These are phyloP conservation scores for Aspergillus texensis DNA, from an alignment of 2,329 filamentous ascomycete species.

Conservation along the genomic window DNA sequence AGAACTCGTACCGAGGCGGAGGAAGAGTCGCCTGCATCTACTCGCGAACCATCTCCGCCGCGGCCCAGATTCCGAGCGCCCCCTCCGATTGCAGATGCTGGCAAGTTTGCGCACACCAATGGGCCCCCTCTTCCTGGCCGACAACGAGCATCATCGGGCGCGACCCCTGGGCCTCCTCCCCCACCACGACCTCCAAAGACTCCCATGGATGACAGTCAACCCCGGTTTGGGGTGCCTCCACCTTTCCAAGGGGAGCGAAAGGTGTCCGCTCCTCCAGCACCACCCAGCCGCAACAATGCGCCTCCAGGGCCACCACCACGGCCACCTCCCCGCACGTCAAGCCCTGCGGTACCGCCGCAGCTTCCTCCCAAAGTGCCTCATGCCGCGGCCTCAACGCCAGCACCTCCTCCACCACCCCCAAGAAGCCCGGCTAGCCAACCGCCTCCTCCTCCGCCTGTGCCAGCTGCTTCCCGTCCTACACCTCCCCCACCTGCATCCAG, in stretches of 20 bases:
- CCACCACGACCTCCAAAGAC: conserved; percentile 71
- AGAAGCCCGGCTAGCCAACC: conserved; percentile 38
- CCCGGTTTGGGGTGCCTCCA: conserved; percentile 76
- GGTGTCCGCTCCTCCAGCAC: conserved; percentile 68
- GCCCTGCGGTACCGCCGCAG: conserved; percentile 52
- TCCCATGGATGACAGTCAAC: conserved; percentile 66
- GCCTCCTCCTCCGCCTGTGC: conserved; percentile 46
- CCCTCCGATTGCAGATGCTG: conserved; percentile 85
- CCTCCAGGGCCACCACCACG: conserved; percentile 68
- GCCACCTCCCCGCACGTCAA: conserved; percentile 56
- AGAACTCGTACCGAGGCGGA: conserved; percentile 49
- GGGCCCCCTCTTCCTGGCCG: conserved; percentile 51
- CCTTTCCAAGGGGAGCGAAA: conserved; percentile 70
- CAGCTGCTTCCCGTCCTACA: conserved; percentile 38
- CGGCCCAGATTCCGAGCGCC: conserved; percentile 78
- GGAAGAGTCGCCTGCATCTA: conserved; percentile 63
- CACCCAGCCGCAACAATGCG: conserved; percentile 68
- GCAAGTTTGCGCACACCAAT: conserved; percentile 71
- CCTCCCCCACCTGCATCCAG: conserved; percentile 33
- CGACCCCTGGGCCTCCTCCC: conserved; percentile 64
- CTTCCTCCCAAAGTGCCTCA: conserved; percentile 49
- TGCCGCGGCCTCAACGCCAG: conserved; percentile 34
- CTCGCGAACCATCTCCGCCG: conserved; percentile 71
- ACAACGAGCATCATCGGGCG: conserved; percentile 52
- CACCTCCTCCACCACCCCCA: conserved; percentile 62